Evolutionary conservation across 495 filamentous ascomycete species (phyloP), one percentile per base, ranked within the genome.

Genomic region (Penicillium riverlandense): DNA sequence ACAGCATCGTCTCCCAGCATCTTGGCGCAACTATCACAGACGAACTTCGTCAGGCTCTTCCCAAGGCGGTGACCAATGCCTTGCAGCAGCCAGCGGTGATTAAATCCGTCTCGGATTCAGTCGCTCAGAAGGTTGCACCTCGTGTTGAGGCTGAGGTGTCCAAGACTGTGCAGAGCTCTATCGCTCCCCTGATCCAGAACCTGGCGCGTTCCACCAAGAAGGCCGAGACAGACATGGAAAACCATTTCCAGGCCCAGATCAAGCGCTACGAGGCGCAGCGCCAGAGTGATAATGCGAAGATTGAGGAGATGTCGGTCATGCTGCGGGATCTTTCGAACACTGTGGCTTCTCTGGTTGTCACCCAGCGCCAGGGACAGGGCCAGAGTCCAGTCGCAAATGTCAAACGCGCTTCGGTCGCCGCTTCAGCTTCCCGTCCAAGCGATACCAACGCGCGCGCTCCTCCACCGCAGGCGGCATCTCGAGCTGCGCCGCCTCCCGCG

Each of bases 261-360:
- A 74, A 76, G 41, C 71, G 78, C 15, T 71, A 83, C 13, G 85
- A 95, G 53, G 57, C 69, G n/a, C 80, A 83, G 57, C 85, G 80
- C 35, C 74, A 78, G 13, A 71, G 73, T 15, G 90, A 96, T 50
- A 73, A 72, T 28, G 70, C 69, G 29, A 95, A 95, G 71, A 86
- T 96, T 45, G 87, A 95, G 37, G 79, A 90, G 50, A 77, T 98
- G 48, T 84, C 83, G 11, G 67, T 73, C 6, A 74, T 87, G 16
- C 83, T 95, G 8, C 79, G 76, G 30, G 70, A 77, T 35, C 71
- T 96, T 43, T 76, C 83, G 11, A 79, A 85, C 45, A 88, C 82
- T 8, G 74, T 97, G 22, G 73, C 80, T 29, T 69, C 79, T 7
- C 81, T 95, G 77, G 79, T 80, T 8, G 68, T 77, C 6, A 71